A percentile compares a stretch with the other conserved stretches of the same genome.
phyloP scores from a whole-genome alignment of 2,329 filamentous ascomycete species.

The Harringtonia lauricola region DNA sequence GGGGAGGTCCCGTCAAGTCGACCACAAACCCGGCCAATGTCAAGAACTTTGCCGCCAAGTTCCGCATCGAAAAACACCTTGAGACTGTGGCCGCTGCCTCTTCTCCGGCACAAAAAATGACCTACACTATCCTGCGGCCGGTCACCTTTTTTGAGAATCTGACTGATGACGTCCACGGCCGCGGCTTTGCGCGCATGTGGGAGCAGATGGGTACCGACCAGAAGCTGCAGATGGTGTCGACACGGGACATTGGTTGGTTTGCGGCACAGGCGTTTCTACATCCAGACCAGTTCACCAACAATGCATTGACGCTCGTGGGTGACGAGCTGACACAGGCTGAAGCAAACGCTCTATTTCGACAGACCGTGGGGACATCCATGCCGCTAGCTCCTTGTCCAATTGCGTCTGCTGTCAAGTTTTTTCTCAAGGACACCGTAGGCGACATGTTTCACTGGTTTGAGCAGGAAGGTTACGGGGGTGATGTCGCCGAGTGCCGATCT shows the following conservation, averaged over 20 bases:
- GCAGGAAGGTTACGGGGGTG: slow-evolving; percentile 21
- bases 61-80: slow-evolving; percentile 47
- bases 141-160: slow-evolving; percentile 29
- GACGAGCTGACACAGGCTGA: slow-evolving; percentile 25
- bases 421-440: slow-evolving; percentile 14
- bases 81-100: slow-evolving; percentile 22
- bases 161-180: slow-evolving; percentile 17
- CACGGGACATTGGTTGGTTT: slow-evolving; percentile 29
- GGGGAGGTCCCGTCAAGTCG: slow-evolving; percentile 42
- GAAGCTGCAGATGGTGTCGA: slow-evolving; percentile 25
- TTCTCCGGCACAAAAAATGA: slow-evolving; percentile 11
- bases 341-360: slow-evolving; percentile 18
- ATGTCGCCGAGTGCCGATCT: slow-evolving; percentile 16
- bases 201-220: slow-evolving; percentile 15
- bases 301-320: slow-evolving; percentile 22
- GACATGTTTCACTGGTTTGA: slow-evolving; percentile 24
- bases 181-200: slow-evolving; percentile 21
- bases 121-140: slow-evolving; percentile 27
- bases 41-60: slow-evolving; percentile 48
- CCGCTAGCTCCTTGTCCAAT: slow-evolving; percentile 9
- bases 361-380: slow-evolving; percentile 9
- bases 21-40: slow-evolving; percentile 38
- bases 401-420: slow-evolving; percentile 11
- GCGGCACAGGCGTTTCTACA: slow-evolving; percentile 25
- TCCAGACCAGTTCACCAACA: slow-evolving; percentile 15